Base-by-base conservation (phyloP, 2,329 filamentous ascomycete genomes). In the Bipolaris zeicola region DNA sequence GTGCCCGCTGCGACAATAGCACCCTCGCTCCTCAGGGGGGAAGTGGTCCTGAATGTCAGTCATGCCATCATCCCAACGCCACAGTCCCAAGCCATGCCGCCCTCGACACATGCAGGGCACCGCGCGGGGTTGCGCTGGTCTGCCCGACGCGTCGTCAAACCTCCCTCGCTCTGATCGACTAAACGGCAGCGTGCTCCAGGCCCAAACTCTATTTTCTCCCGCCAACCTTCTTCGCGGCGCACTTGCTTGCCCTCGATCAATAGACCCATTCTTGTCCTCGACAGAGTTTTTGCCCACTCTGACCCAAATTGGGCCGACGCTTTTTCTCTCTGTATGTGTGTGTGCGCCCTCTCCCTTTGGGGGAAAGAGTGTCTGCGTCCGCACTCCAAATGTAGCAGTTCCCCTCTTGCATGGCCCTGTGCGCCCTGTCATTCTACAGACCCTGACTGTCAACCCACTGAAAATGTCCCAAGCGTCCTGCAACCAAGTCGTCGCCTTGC, bases 71-170 rank as follows among this genome's bases (percentile, higher is more conserved):
- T 54, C 49, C 52, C 60, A 46, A 50, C 53, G 51, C 44, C 56
- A 53, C 52, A 31, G 46, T 43, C 31, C 49, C 51, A 51, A 48
- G 42, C 47, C 41, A 42, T n/a, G 50, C 28, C 28, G 37, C 37
- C 34, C 49, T 62, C 44, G 52, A 51, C 42, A 43, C 41, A 64
- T 45, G 66, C 58, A 66, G 60, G 64, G 64, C 58, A 43, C 50
- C 48, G 50, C 55, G 64, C 57, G 52, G 38, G 52, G 64, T 61
- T 28, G 26, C 26, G 5, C 5, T 52, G 63, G 66, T 60, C 24
- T 62, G 61, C 55, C 62, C 55, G 53, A 61, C 58, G 58, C 55
- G 57, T 60, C 42, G 61, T 65, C 56, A 52, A 60, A 66, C 65
- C 48, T 54, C 49, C 18, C 38, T 14, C 38, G 20, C 44, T 55